These are phyloP conservation scores for Dictyophora rubrovolvata DNA, from an alignment of 768 basidiomycete species.

Conservation along the genomic window DNA sequence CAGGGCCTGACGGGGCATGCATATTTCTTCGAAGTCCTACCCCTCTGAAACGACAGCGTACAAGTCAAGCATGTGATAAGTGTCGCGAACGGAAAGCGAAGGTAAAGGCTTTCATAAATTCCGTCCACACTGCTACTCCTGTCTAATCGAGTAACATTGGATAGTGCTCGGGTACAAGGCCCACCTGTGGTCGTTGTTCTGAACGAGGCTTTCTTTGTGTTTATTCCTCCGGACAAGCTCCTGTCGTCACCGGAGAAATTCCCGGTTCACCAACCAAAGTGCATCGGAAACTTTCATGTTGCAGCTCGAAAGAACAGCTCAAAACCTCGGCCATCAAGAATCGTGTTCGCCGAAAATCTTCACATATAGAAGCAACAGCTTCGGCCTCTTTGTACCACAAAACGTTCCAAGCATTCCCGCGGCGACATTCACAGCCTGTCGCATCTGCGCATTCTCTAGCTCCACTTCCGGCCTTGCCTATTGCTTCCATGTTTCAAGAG, in stretches of 20 bases:
- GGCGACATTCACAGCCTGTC: not conserved
- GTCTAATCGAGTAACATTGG: constrained; percentile 1
- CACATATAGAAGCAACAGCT: not conserved
- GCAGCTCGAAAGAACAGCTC: not conserved
- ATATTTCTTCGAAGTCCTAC: constrained; percentile 31
- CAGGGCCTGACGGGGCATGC: constrained; percentile 26
- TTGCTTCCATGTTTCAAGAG: not conserved
- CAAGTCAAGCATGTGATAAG: constrained; percentile 67
- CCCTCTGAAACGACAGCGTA: constrained; percentile 35
- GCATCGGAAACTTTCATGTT: not conserved
- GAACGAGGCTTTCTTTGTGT: constrained; percentile 49
- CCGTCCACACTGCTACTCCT: too few species aligned
- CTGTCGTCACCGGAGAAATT: not conserved
- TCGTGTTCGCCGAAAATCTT: not conserved
- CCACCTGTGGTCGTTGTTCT: constrained; percentile 56
- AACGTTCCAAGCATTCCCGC: not conserved
- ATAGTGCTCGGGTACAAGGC: constrained; percentile 66
- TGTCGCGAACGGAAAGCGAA: constrained; percentile 67
- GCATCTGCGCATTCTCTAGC: not conserved
- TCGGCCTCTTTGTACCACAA: not conserved
- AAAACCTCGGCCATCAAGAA: not conserved
- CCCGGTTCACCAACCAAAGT: not conserved
- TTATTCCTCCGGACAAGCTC: constrained; percentile 24
- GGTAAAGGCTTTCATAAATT: constrained; percentile 27
- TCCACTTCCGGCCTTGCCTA: not conserved